phyloP scores from a whole-genome alignment of 768 basidiomycete genomes.

The Podaxis sp. region DNA sequence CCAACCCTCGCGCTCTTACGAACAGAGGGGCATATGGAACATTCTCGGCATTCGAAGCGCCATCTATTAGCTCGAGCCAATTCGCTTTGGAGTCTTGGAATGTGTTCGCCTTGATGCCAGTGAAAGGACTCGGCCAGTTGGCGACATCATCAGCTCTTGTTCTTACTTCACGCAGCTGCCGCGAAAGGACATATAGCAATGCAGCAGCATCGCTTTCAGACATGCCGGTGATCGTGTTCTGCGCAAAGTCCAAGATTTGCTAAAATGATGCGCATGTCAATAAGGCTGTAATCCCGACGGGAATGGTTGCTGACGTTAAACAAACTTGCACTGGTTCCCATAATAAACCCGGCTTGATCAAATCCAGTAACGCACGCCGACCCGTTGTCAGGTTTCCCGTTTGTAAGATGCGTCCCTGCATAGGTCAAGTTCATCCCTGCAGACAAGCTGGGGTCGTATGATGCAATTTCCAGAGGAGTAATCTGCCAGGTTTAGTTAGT shows the following conservation, averaged over 20 bases:
- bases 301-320: conserved; percentile 47
- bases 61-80: conserved; percentile 68
- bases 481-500: conserved; percentile 33
- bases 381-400: conserved; percentile 52
- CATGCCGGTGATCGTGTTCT: conserved; percentile 40
- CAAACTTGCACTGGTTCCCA: conserved; percentile 71
- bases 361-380: conserved; percentile 71
- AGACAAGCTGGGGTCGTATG: conserved; percentile 70
- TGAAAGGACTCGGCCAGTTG: conserved; percentile 68
- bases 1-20: conserved; percentile 64
- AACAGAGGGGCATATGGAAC: conserved; percentile 71
- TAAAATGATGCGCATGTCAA: conserved; percentile 17
- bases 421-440: conserved; percentile 64
- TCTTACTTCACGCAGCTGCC: conserved; percentile 46
- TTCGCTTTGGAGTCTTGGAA: conserved; percentile 53
- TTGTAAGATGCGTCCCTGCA: conserved; percentile 61
- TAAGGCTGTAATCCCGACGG: not conserved
- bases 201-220: conserved; percentile 32
- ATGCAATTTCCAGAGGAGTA: conserved; percentile 66
- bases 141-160: conserved; percentile 59
- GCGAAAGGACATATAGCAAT: conserved; percentile 46
- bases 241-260: conserved; percentile 49
- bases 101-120: conserved; percentile 41
- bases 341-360: conserved; percentile 71
- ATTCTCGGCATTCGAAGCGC: conserved; percentile 67